A percentile compares a stretch with the other conserved stretches of the same genome.
Conservation (phyloP, 208 protist species). For the Trichomonas tenax region DNA sequence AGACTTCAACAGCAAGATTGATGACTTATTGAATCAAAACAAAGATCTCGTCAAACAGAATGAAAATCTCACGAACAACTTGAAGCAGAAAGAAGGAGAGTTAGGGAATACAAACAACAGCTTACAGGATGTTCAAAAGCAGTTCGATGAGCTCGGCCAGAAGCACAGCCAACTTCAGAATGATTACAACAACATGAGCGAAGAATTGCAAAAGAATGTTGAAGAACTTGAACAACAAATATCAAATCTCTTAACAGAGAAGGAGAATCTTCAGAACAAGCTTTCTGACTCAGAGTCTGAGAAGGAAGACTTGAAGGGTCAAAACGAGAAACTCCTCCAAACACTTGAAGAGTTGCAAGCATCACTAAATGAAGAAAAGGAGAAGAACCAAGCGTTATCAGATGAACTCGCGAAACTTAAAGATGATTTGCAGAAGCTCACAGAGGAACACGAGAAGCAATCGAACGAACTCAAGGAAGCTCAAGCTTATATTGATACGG, state of each 20-base stretch:
- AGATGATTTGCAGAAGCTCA: neutral
- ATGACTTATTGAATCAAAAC: neutral
- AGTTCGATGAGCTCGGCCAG: neutral
- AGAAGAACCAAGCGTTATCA: too few relatives aligned
- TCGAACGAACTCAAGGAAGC: neutral
- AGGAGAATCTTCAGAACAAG: neutral
- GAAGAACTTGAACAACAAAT: neutral
- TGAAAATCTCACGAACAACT: neutral
- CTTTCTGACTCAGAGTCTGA: neutral
- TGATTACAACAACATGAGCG: neutral
- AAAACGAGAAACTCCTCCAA: neutral
- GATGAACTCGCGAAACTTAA: neutral
- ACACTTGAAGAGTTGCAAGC: neutral
- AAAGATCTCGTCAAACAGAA: neutral
- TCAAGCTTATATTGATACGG: neutral
- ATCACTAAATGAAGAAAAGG: too few relatives aligned
- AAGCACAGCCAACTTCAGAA: neutral
- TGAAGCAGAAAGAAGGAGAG: neutral
- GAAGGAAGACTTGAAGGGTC: neutral
- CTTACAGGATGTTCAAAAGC: neutral
- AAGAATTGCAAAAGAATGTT: neutral
- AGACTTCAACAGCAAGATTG: too few relatives aligned
- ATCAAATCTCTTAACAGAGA: neutral
- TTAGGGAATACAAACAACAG: neutral
- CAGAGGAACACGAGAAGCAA: neutral